Evolutionary conservation across 2,329 filamentous ascomycete species (phyloP).

Genomic region (Elsinoe australis): DNA sequence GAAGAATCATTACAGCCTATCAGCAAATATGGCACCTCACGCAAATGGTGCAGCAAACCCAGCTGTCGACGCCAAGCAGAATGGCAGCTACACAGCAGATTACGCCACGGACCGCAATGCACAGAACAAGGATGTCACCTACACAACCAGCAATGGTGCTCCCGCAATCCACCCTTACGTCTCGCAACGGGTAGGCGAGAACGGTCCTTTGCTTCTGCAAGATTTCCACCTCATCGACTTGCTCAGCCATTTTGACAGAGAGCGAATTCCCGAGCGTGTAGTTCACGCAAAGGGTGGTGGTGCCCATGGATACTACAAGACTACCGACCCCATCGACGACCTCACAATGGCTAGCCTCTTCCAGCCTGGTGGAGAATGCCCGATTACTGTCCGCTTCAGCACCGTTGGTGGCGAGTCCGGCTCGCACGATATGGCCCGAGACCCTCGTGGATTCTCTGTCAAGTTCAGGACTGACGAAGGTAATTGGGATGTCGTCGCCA

Average conservation of each 20-base stretch:
- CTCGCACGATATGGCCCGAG: slow-evolving; percentile 62
- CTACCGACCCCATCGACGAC: slow-evolving; percentile 41
- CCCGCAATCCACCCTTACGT: slow-evolving; percentile 49
- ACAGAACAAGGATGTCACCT: slow-evolving; percentile 40
- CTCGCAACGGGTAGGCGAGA: slow-evolving; percentile 49
- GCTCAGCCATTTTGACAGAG: slow-evolving; percentile 45
- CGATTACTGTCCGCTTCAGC: slow-evolving; percentile 61
- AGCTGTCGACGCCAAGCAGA: slow-evolving; percentile 27
- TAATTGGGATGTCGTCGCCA: slow-evolving; percentile 67
- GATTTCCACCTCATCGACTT: slow-evolving; percentile 45
- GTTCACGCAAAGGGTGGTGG: slow-evolving; percentile 45
- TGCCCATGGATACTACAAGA: slow-evolving; percentile 43
- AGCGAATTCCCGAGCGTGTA: slow-evolving; percentile 45
- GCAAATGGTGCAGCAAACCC: slow-evolving; percentile 18
- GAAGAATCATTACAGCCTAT: too few relatives aligned
- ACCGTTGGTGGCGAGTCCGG: slow-evolving; percentile 69
- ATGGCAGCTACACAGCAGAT: slow-evolving; percentile 34
- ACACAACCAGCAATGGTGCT: slow-evolving; percentile 50
- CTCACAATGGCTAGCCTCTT: slow-evolving; percentile 42
- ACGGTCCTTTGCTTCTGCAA: slow-evolving; percentile 51
- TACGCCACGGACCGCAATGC: slow-evolving; percentile 41
- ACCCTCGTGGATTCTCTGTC: slow-evolving; percentile 64
- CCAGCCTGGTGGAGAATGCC: slow-evolving; percentile 61
- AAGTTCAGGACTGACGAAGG: slow-evolving; percentile 68
- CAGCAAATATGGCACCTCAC: slow-evolving; percentile 5